Conservation (phyloP, 176 grass and related monocot species). For the Raddia guianensis region DNA sequence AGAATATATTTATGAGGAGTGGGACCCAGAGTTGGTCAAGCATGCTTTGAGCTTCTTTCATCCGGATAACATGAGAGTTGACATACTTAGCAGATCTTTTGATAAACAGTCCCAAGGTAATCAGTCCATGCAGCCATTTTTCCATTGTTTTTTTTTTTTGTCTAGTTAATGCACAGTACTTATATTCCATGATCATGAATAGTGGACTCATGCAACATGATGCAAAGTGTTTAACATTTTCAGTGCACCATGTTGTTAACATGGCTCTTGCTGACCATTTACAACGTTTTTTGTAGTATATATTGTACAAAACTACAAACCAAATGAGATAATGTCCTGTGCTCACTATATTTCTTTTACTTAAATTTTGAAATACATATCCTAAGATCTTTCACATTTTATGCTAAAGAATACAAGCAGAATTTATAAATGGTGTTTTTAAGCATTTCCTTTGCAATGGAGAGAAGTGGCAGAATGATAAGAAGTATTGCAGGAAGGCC, state of each 20-base stretch:
- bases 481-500: not conserved
- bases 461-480: not conserved
- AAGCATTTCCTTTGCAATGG: not conserved
- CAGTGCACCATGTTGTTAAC: not conserved
- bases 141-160: not conserved
- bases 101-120: conserved; percentile 89
- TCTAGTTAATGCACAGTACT: not conserved
- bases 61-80: conserved; percentile 95
- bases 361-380: not conserved
- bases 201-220: conserved; percentile 7
- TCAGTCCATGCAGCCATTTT: conserved; percentile 18
- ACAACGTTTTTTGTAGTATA: not conserved
- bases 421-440: not conserved
- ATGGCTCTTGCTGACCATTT: conserved; percentile 21
- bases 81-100: conserved; percentile 81
- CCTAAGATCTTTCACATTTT: not conserved
- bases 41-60: conserved; percentile 78
- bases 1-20: conserved; percentile 82
- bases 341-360: not conserved
- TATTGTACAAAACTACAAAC: conserved; percentile 22
- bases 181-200: not conserved
- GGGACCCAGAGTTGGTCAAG: conserved; percentile 80
- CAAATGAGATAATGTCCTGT: conserved; percentile 17
- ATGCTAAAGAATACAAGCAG: not conserved
- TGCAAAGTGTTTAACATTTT: conserved; percentile 4